A percentile compares a stretch with the other conserved stretches of the same genome.
These are phyloP conservation scores for Candida vartiovaarae DNA, from an alignment of 805 yeast species.

Conservation along the genomic window DNA sequence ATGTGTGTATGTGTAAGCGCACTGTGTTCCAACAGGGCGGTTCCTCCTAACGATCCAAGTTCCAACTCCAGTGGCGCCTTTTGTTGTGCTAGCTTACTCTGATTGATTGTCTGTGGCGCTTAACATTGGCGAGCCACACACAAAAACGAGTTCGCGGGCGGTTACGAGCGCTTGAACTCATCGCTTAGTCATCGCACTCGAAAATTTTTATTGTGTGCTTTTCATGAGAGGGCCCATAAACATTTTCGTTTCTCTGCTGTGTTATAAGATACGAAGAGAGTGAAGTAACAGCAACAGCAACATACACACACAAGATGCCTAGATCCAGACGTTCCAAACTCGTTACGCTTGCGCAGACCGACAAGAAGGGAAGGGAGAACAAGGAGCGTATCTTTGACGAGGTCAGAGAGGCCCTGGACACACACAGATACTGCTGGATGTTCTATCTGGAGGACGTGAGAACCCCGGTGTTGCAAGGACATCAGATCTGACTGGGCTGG, in stretches of 20 bases:
- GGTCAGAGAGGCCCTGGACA: slow-evolving; percentile 74
- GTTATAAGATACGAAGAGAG: not conserved
- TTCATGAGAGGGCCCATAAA: too few relatives aligned
- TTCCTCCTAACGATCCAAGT: too few relatives aligned
- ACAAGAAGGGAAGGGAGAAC: slow-evolving; percentile 90
- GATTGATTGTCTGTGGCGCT: too few relatives aligned
- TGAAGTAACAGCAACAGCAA: not conserved
- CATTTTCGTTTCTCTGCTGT: not conserved
- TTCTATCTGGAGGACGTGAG: slow-evolving; percentile 86
- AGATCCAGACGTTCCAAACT: slow-evolving; percentile 95
- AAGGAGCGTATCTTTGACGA: slow-evolving; percentile 89
- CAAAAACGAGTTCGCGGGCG: not conserved
- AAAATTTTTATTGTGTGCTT: slow-evolving; percentile 1
- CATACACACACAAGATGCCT: slow-evolving; percentile 54
- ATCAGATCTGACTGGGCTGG: slow-evolving; percentile 91
- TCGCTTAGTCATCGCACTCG: not conserved
- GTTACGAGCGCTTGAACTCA: slow-evolving; percentile 3
- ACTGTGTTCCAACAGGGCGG: not conserved
- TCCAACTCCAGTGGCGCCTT: too few relatives aligned
- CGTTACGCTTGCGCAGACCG: slow-evolving; percentile 92
- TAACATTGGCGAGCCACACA: too few relatives aligned
- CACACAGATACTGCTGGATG: slow-evolving; percentile 75
- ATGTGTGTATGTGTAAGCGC: not conserved
- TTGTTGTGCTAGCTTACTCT: too few relatives aligned
- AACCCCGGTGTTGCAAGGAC: slow-evolving; percentile 92